Evolutionary conservation across 257 asterid species (phyloP).

Genomic region (Rehmannia glutinosa): DNA sequence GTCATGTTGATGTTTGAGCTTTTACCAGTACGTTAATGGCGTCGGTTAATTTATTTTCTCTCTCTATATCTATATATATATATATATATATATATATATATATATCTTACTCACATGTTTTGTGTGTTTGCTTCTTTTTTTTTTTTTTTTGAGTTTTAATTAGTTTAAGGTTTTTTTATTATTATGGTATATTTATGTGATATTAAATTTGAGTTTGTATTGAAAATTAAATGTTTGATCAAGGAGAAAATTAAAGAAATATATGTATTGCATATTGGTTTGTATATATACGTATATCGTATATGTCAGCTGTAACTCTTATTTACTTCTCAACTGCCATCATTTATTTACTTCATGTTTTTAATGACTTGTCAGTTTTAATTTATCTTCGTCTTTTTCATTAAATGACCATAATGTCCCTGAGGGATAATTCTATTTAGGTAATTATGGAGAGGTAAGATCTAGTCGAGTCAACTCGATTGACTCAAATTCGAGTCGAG

Average conservation of each 20-base stretch:
- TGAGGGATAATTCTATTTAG: background rate
- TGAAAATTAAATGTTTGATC: background rate
- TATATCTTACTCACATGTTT: no score
- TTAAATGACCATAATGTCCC: background rate
- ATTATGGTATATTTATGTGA: background rate
- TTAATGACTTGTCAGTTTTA: background rate
- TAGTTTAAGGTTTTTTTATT: background rate
- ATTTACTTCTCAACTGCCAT: background rate
- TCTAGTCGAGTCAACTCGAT: no score
- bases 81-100: no score
- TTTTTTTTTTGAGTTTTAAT: no score
- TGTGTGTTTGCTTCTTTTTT: no score
- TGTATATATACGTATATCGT: background rate
- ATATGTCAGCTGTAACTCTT: background rate
- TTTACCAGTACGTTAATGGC: background rate
- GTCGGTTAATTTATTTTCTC: background rate
- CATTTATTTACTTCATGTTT: conserved; percentile 1
- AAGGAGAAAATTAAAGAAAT: background rate
- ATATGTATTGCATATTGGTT: background rate
- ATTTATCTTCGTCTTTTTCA: background rate
- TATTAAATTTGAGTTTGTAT: background rate
- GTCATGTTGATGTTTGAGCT: conserved; percentile 52
- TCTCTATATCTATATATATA: background rate
- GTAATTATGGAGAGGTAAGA: no score
- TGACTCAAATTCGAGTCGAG: no score